These are phyloP conservation scores for Lactarius evosmus DNA, from an alignment of 768 basidiomycete species.

Conservation along the genomic window DNA sequence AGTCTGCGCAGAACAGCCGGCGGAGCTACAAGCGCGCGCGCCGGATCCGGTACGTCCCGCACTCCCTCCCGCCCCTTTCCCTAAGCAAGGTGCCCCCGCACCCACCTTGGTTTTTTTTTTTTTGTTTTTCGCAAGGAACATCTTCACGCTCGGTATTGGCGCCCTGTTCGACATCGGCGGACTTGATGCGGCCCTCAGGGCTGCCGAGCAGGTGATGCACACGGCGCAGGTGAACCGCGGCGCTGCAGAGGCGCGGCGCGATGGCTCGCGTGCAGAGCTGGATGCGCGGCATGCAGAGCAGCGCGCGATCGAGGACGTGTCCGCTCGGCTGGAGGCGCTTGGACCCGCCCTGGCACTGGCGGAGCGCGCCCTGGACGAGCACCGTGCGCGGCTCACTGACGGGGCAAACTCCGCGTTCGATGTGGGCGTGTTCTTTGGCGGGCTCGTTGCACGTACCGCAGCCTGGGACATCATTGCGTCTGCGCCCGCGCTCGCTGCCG, in stretches of 20 bases:
- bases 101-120: background rate
- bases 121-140: background rate
- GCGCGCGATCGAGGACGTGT: constrained; percentile 1
- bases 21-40: background rate
- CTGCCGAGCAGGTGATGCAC: background rate
- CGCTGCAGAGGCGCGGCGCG: background rate
- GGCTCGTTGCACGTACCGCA: background rate
- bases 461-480: background rate
- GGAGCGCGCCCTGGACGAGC: background rate
- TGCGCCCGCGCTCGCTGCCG: background rate
- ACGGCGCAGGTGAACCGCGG: background rate
- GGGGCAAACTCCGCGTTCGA: background rate
- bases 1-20: background rate
- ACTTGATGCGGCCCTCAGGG: background rate
- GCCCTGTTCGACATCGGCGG: background rate
- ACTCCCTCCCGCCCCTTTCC: background rate
- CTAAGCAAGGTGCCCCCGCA: no score
- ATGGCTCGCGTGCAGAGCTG: background rate
- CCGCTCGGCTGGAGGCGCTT: background rate
- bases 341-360: background rate
- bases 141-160: background rate
- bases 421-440: constrained; percentile 4
- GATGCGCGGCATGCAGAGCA: background rate
- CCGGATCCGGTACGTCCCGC: background rate
- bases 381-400: background rate